phyloP scores from a whole-genome alignment of 768 basidiomycete genomes.

The Fomitopsis pulvina region DNA sequence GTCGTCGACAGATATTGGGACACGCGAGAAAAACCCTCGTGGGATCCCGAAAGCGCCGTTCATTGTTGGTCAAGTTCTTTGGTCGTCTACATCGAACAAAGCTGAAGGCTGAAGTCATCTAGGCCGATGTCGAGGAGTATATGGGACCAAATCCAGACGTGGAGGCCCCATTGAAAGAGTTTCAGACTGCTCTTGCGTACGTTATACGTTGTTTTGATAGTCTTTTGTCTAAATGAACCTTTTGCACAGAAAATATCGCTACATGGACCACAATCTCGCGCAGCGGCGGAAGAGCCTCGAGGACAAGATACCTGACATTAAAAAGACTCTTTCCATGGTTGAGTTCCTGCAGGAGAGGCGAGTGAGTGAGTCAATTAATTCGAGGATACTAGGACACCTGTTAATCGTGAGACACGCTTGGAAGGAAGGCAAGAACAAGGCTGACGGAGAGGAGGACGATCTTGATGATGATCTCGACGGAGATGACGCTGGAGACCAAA shows the following conservation, averaged over 20 bases:
- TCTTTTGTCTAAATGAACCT: background rate
- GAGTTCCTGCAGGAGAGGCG: conserved; percentile 68
- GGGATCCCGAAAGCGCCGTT: conserved; percentile 96
- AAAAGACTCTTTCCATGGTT: conserved; percentile 88
- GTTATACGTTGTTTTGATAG: conserved; percentile 26
- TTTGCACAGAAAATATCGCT: conserved; percentile 86
- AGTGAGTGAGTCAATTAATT: conserved; percentile 38
- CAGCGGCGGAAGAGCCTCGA: conserved; percentile 76
- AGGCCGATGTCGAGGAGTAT: conserved; percentile 87
- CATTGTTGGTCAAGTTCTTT: conserved; percentile 50
- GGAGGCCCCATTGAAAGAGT: conserved; percentile 68
- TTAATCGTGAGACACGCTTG: background rate
- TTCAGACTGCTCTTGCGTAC: conserved; percentile 94
- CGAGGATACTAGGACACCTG: too few species aligned
- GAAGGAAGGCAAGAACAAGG: conserved; percentile 56
- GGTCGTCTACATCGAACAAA: background rate
- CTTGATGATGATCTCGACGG: conserved; percentile 42
- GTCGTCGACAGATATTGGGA: conserved; percentile 6
- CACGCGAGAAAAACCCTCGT: conserved; percentile 64
- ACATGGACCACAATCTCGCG: conserved; percentile 87
- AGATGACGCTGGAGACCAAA: conserved; percentile 41
- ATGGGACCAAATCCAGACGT: conserved; percentile 72
- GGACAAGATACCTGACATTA: conserved; percentile 95
- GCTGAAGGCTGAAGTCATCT: background rate
- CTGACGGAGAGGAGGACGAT: conserved; percentile 37